Evolutionary conservation across 164 flowering plant species (phyloP), one percentile per base, ranked within the genome.

Genomic region (Chimonanthus salicifolius): DNA sequence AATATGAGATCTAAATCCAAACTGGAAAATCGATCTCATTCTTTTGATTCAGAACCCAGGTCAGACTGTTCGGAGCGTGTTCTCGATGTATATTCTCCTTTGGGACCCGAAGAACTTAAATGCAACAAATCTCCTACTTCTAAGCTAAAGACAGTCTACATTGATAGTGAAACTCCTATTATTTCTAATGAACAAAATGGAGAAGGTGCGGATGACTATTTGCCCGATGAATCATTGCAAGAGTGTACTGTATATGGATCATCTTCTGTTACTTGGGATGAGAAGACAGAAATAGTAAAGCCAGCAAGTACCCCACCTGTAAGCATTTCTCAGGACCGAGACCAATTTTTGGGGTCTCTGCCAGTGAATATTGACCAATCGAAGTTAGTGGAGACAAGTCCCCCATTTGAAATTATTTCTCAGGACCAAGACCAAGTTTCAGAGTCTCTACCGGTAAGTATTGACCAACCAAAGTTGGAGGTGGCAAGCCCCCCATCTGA

Each of bases 241-340:
- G 86, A 75, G 67, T 72, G 72, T 72, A 67, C 69, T 82, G 78
- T 67, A 49, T 75, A 81, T 5, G 71, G 74, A 78, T 80, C 92
- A 80, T 80, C 92, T 70, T 74, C 72, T 80, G 88, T 85, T 69
- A 86, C 88, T 20, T 91, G 94, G 93, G 97, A 89, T 83, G 97
- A 89, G 75, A 91, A 91, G 84, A 78, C 74, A 62, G 93, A 91
- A 78, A 86, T 88, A 76, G 70, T 86, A 67, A 88, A 87, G 72
- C 80, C 85, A 69, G 72, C 58, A 62, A 73, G 54, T 75, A 78
- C 78, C 60, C 44, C 7, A 44, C 18, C 8, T 64, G 69, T 44
- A 7, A 72, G 60, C 58, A 50, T 64, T 68, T 43, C 68, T 72
- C 79, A 72, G 49, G 74, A 72, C 58, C 63, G 68, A 69, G 69